These are phyloP conservation scores for Dryas drummondii DNA, from an alignment of 306 rosid species.

Conservation along the genomic window DNA sequence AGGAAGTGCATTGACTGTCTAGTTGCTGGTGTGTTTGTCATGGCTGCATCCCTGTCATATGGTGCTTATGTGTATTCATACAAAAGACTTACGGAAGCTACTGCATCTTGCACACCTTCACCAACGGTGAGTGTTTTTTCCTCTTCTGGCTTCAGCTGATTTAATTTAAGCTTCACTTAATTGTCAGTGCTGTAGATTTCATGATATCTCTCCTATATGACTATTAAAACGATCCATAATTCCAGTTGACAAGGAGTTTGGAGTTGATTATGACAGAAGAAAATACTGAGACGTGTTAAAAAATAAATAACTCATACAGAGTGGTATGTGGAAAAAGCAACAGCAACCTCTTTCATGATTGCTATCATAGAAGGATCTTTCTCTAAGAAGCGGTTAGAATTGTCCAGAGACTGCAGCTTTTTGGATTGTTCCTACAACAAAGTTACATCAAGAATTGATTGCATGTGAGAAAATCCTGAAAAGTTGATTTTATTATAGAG, in stretches of 20 bases:
- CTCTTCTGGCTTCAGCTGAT: neutral
- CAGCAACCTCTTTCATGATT: neutral
- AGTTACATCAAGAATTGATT: neutral
- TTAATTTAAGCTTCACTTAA: neutral
- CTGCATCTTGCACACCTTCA: constrained; percentile 63
- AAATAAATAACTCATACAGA: neutral
- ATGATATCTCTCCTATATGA: neutral
- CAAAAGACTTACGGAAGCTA: constrained; percentile 61
- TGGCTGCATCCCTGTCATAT: constrained; percentile 59
- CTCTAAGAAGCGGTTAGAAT: neutral
- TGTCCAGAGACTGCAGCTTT: neutral
- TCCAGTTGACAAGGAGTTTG: neutral
- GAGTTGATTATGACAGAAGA: neutral
- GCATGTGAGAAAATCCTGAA: neutral
- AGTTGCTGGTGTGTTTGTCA: constrained; percentile 74
- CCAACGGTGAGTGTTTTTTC: constrained; percentile 48
- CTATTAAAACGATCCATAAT: neutral
- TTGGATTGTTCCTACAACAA: neutral
- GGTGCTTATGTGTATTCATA: constrained; percentile 69
- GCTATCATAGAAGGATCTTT: neutral
- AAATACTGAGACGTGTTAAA: neutral
- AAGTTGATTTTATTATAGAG: neutral
- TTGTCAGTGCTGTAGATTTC: neutral
- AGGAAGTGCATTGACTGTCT: constrained; percentile 77
- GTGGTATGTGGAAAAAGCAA: neutral